These are phyloP conservation scores for Neonectria sp. DNA, from an alignment of 2,329 filamentous ascomycete species.

Conservation along the genomic window DNA sequence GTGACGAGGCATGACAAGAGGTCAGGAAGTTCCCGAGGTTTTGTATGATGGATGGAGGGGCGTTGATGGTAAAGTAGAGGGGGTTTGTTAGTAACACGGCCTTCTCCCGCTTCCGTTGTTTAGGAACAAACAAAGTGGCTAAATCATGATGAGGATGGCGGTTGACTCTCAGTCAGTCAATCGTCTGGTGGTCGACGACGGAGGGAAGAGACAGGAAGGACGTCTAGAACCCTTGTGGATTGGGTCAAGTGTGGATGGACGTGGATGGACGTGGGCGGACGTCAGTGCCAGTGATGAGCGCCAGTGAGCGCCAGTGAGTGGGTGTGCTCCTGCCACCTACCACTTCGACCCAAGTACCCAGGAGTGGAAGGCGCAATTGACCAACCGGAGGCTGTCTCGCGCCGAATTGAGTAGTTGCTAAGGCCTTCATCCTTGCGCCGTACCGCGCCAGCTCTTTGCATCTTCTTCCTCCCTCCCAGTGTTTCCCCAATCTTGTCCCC, in stretches of 20 bases:
- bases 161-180: not conserved
- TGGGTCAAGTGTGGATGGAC: not conserved
- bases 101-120: not conserved
- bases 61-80: not conserved
- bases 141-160: constrained; percentile 4
- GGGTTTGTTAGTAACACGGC: not conserved
- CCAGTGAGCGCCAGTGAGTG: constrained; percentile 8
- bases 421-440: constrained; percentile 38
- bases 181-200: not conserved
- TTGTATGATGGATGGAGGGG: not conserved
- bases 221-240: not conserved
- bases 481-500: not conserved
- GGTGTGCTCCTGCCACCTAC: constrained; percentile 28
- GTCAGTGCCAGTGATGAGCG: not conserved
- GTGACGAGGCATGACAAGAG: constrained; percentile 6
- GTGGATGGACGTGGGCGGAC: too few species aligned
- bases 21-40: not conserved
- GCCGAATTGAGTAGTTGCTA: constrained; percentile 49
- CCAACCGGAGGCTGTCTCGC: constrained; percentile 44
- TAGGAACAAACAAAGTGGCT: not conserved
- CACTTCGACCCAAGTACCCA: constrained; percentile 28
- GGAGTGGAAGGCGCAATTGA: constrained; percentile 39
- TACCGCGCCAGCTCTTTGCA: constrained; percentile 4
- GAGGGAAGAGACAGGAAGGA: not conserved
- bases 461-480: constrained; percentile 3